Base-by-base conservation (phyloP, 495 filamentous ascomycete species). In the Ramalina intermedia region DNA sequence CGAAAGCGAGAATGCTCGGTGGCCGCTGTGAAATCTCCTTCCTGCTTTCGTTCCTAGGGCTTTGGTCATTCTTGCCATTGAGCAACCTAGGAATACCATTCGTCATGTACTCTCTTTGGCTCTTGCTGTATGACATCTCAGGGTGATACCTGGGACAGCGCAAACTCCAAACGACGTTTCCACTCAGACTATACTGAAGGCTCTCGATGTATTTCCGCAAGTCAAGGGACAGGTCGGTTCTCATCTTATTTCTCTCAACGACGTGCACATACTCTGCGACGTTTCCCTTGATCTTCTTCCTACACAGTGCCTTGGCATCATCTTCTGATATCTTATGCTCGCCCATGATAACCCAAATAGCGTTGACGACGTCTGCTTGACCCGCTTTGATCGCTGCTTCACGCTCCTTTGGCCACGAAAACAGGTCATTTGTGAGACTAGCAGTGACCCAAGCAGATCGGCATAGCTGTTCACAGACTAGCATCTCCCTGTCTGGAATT, bases 271-370 rank as follows among this genome's bases (percentile, higher is more conserved):
- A 46, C 9, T 41, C 24, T 7, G 8, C 17, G 20, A 49, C 33
- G n/a, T 18, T 46, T n/a, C 9, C 36, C 36, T 45, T 23, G n/a
- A 49, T 54, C 35, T 51, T 40, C 2, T 44, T 13, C 36, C 35
- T 23, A 42, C 55, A 62, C 16, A 60, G 56, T 13, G 17, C 23
- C 44, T 56, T 59, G 17, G 60, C 59, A 24, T 54, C 56, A n/a
- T 57, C 56, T 40, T 62, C 57, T 0, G 18, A 47, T 6, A 63
- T 46, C 3, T 48, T 48, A 5, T 52, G 48, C 47, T 64, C 59
- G 20, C 43, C 42, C 65, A 66, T 64, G 17, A 63, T 51, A 29
- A 69, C 63, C 58, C 55, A 66, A 23, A 69, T 56, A 13, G 63
- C 65, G 48, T 68, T 66, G 35, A 59, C 49, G 14, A 66, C 58